Conservation (phyloP, 345 rosid genomes). For the Streptanthus diversifolius region DNA sequence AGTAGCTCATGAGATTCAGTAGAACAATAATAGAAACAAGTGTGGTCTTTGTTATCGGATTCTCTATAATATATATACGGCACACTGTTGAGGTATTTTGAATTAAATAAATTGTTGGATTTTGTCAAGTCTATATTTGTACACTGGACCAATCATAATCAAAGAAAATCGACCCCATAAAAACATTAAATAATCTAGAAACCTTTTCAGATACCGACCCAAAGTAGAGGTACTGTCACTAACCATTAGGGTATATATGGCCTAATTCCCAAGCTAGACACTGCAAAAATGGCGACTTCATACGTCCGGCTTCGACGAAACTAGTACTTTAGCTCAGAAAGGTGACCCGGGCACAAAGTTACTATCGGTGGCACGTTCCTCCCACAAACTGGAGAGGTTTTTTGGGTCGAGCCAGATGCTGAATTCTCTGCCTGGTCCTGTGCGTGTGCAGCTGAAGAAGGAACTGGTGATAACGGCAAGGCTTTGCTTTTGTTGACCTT, state of each 20-base stretch:
- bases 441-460: slow-evolving; percentile 27
- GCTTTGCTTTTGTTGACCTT: slow-evolving; percentile 31
- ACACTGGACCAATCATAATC: slow-evolving; percentile 12
- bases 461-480: slow-evolving; percentile 21
- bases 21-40: slow-evolving; percentile 13
- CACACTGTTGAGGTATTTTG: slow-evolving; percentile 14
- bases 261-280: slow-evolving; percentile 20
- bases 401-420: slow-evolving; percentile 37
- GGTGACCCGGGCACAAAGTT: slow-evolving; percentile 44
- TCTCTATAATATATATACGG: neutral
- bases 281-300: slow-evolving; percentile 31
- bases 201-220: slow-evolving; percentile 17
- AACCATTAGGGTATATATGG: neutral
- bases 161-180: slow-evolving; percentile 9
- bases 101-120: neutral
- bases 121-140: slow-evolving; percentile 22
- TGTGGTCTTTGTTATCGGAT: neutral
- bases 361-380: slow-evolving; percentile 54
- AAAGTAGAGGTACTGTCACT: neutral
- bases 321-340: slow-evolving; percentile 51
- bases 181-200: neutral
- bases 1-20: neutral
- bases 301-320: slow-evolving; percentile 15
- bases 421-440: slow-evolving; percentile 38
- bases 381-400: slow-evolving; percentile 56